These are phyloP conservation scores for Stachybotrys chartarum DNA, from an alignment of 2,329 filamentous ascomycete genomes.

Conservation along the genomic window DNA sequence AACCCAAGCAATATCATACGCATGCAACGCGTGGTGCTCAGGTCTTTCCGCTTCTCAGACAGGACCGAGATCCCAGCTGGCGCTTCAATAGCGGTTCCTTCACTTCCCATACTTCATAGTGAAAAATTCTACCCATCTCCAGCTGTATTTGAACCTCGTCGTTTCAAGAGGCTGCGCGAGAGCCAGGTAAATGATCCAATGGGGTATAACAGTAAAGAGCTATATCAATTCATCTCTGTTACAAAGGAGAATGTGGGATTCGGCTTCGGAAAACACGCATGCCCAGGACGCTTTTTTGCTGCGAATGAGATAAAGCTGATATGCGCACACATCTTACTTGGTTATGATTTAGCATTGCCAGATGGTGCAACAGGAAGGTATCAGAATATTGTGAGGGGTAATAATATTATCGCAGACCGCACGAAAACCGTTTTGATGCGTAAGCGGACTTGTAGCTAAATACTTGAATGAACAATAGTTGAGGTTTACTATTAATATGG, in stretches of 20 bases:
- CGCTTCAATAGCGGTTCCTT: neutral
- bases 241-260: slow-evolving; percentile 7
- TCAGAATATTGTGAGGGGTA: neutral
- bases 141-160: neutral
- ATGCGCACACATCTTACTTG: neutral
- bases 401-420: neutral
- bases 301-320: neutral
- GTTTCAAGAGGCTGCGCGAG: neutral
- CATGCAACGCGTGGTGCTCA: neutral
- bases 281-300: slow-evolving; percentile 11
- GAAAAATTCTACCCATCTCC: neutral
- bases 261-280: slow-evolving; percentile 10
- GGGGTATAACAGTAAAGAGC: neutral
- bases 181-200: neutral
- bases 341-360: neutral
- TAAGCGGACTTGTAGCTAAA: neutral
- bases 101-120: neutral
- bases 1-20: slow-evolving; percentile 4
- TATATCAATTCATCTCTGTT: neutral
- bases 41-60: neutral
- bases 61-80: neutral
- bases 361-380: neutral
- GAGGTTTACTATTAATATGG: too few relatives aligned
- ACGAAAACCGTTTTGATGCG: neutral
- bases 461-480: neutral